Evolutionary conservation across 495 filamentous ascomycete species (phyloP).

Genomic region (Parachaetomium inaequale): DNA sequence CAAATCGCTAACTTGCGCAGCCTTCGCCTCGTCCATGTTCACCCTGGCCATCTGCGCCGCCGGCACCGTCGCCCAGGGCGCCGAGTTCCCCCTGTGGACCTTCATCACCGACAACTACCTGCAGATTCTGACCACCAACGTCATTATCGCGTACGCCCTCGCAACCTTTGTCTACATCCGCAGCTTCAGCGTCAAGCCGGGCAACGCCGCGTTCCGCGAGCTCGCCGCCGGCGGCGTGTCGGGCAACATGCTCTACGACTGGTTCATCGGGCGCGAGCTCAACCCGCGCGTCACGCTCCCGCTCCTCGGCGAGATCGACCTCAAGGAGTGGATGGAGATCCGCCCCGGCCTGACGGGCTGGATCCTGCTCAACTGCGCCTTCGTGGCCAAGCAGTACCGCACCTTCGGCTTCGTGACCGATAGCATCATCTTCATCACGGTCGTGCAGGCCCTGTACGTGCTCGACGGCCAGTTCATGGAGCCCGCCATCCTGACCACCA

Average conservation of each 20-base stretch:
- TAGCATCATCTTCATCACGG: constrained; percentile 76
- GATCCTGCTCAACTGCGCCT: constrained; percentile 81
- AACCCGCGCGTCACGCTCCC: constrained; percentile 84
- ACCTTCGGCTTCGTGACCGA: constrained; percentile 79
- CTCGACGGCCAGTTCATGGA: constrained; percentile 89
- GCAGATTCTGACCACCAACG: constrained; percentile 77
- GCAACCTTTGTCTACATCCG: constrained; percentile 73
- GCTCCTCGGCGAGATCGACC: constrained; percentile 76
- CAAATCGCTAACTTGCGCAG: constrained; percentile 39
- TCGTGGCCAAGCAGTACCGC: constrained; percentile 82
- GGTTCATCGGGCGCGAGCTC: constrained; percentile 94
- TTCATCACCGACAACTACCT: constrained; percentile 90
- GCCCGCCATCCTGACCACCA: constrained; percentile 86
- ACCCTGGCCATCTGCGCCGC: constrained; percentile 63
- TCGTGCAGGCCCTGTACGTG: constrained; percentile 79
- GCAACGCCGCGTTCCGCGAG: constrained; percentile 64
- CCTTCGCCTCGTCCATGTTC: constrained; percentile 70
- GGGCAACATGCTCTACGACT: constrained; percentile 90
- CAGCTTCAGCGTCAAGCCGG: constrained; percentile 75
- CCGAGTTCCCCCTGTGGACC: constrained; percentile 82
- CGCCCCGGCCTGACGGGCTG: constrained; percentile 88
- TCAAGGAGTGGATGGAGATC: constrained; percentile 88
- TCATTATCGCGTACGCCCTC: constrained; percentile 65
- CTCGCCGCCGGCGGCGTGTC: constrained; percentile 77
- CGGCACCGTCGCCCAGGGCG: constrained; percentile 72